Base-by-base conservation (phyloP, 768 basidiomycete species). In the Tylopilus plumbeoviolaceoides region DNA sequence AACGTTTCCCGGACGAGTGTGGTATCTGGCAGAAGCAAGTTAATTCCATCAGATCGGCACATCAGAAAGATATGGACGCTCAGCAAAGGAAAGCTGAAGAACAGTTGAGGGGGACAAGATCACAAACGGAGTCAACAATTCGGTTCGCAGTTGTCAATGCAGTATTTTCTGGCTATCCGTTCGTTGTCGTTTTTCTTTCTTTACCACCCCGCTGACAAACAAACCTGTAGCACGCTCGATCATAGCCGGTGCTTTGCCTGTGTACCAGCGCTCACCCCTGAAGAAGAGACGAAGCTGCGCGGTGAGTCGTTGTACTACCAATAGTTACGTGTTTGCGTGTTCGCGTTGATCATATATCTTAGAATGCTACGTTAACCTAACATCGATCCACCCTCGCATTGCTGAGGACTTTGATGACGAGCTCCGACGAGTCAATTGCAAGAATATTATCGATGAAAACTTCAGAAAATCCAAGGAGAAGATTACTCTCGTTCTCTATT, bases 1-100 rank as follows among this genome's bases (percentile, higher is more conserved):
- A 59, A 20, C 68, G 72, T 44, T 72, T 61, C 30, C 62, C 65
- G 12, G 47, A 50, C 0, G 59, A 59, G 9, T 63, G 64, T 35
- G 28, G 41, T 6, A 55, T 62, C 3, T 74, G 70, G 70, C 23
- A 38, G 23, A 56, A 53, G 36, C 49, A 58, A n/a, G 41, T 68
- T 3, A 44, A 23, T 3, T 15, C 50, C 14, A 54, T 67, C 11
- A 51, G 17, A 36, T 28, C 2, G 5, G 35, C 48, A 0, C 21
- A 0, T 15, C 36, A 7, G 25, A 54, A 56, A 10, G 47, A 49
- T 7, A 18, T 45, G 28, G 43, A 36, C 11, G 39, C 47, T 45
- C 54, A 47, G n/a, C 25, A 56, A 38, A 60, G 56, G 55, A 55
- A 49, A 23, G 40, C 58, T 35, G 31, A 58, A 49, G 28, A 58